Evolutionary conservation across 2,329 filamentous ascomycete species (phyloP).

Genomic region (Atkinsonella texensis): DNA sequence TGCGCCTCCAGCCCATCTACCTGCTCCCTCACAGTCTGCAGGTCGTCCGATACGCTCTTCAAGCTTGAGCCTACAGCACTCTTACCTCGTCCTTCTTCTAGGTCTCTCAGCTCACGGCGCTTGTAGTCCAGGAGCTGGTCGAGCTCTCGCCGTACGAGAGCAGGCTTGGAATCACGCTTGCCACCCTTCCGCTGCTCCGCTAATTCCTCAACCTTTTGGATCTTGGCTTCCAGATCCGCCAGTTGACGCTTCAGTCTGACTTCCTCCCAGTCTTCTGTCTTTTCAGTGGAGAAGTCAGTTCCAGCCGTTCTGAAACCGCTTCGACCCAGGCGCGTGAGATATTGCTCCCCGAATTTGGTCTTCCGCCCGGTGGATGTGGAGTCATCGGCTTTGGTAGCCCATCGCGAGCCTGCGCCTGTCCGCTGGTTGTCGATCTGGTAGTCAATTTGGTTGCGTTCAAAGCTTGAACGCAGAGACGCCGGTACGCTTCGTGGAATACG

Average conservation of each 20-base stretch:
- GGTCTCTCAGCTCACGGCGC: constrained; percentile 60
- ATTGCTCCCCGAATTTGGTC: constrained; percentile 94
- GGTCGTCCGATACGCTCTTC: constrained; percentile 70
- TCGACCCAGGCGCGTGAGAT: constrained; percentile 80
- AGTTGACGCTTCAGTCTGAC: constrained; percentile 90
- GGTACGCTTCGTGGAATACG: constrained; percentile 87
- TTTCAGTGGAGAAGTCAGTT: constrained; percentile 78
- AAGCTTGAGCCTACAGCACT: constrained; percentile 59
- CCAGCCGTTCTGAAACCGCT: constrained; percentile 70
- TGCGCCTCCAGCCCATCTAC: constrained; percentile 82
- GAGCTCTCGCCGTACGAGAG: constrained; percentile 84
- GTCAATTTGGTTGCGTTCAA: constrained; percentile 93
- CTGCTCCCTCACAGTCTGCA: constrained; percentile 85
- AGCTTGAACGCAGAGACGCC: constrained; percentile 77
- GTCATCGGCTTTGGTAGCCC: constrained; percentile 69
- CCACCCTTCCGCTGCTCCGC: constrained; percentile 51
- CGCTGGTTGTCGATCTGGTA: constrained; percentile 77
- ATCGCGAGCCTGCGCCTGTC: constrained; percentile 54
- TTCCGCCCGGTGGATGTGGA: constrained; percentile 78
- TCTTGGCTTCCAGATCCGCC: constrained; percentile 76
- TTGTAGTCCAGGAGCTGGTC: constrained; percentile 95
- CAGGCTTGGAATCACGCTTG: constrained; percentile 68
- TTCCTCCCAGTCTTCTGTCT: constrained; percentile 95
- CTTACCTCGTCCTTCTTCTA: constrained; percentile 61
- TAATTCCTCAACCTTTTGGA: constrained; percentile 67